Conservation (phyloP, 2,329 filamentous ascomycete genomes). For the Dactylellina leptospora region DNA sequence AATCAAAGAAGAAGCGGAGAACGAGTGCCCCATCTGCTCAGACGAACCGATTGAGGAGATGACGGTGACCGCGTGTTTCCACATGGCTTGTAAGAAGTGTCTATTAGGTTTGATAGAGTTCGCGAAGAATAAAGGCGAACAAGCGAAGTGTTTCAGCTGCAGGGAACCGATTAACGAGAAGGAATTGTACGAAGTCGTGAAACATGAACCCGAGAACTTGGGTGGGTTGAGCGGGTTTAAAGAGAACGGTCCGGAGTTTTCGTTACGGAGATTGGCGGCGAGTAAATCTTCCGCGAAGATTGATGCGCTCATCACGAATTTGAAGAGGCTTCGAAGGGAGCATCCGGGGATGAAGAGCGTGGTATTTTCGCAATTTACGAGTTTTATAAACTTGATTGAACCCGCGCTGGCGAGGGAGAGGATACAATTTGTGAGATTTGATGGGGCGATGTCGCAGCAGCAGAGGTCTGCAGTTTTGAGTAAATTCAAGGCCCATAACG, state of each 20-base stretch:
- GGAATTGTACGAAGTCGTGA: conserved; percentile 91
- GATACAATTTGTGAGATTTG: conserved; percentile 84
- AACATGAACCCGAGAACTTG: conserved; percentile 70
- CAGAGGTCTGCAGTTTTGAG: conserved; percentile 78
- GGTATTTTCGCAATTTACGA: conserved; percentile 97
- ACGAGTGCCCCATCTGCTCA: conserved; percentile 92
- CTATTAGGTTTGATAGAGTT: conserved; percentile 82
- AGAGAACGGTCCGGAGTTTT: conserved; percentile 65
- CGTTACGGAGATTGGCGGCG: conserved; percentile 67
- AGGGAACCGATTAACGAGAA: conserved; percentile 80
- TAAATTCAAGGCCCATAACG: conserved; percentile 72
- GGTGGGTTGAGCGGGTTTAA: conserved; percentile 57
- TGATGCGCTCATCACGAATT: conserved; percentile 76
- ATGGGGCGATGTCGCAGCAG: conserved; percentile 89
- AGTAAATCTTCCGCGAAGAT: conserved; percentile 87
- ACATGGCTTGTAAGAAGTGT: conserved; percentile 94
- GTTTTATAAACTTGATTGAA: conserved; percentile 90
- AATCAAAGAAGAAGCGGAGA: conserved; percentile 86
- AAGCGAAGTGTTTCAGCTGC: conserved; percentile 89
- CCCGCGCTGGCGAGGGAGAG: conserved; percentile 71
- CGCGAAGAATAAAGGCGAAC: conserved; percentile 69
- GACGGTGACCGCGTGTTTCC: conserved; percentile 95
- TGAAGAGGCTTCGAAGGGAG: conserved; percentile 73
- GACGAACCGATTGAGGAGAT: conserved; percentile 97
- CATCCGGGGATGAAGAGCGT: conserved; percentile 82